Evolutionary conservation across 2,329 filamentous ascomycete genomes (phyloP).

Genomic region (Colletotrichum higginsianum): DNA sequence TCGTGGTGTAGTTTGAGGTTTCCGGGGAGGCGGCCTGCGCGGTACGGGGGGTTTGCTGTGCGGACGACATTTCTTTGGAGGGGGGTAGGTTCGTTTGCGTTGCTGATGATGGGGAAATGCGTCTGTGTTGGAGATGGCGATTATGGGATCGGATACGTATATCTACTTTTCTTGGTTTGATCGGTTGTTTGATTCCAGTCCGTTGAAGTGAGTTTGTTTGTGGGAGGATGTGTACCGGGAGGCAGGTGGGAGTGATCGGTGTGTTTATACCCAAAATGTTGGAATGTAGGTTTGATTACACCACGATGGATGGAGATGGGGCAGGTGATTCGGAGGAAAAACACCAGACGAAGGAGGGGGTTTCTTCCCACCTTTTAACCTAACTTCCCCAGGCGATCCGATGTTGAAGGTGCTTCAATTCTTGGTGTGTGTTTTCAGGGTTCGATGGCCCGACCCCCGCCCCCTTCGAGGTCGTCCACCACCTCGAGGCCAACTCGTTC

Average conservation of each 20-base stretch:
- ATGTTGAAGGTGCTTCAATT: background rate
- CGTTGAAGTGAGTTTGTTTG: too few species aligned
- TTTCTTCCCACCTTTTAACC: background rate
- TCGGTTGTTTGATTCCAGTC: background rate
- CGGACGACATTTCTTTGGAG: background rate
- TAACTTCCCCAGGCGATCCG: background rate
- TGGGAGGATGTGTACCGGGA: too few species aligned
- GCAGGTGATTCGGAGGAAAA: background rate
- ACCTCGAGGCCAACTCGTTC: background rate
- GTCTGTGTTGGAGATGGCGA: background rate
- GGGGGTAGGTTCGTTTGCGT: background rate
- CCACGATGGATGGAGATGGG: background rate
- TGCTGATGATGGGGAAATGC: background rate
- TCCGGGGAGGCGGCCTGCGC: slow-evolving; percentile 11
- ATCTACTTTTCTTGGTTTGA: background rate
- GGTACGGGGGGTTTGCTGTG: slow-evolving; percentile 8
- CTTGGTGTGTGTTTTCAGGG: slow-evolving; percentile 13
- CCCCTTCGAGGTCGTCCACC: background rate
- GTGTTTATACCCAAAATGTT: background rate
- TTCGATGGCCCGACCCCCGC: slow-evolving; percentile 5
- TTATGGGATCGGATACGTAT: background rate
- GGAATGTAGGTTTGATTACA: slow-evolving; percentile 23
- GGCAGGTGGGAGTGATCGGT: background rate
- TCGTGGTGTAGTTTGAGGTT: slow-evolving; percentile 2
- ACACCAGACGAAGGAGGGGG: background rate